Evolutionary conservation across 169 alveolate species (phyloP), one percentile per base, ranked within the genome.

Genomic region (Plasmodium sp.): DNA sequence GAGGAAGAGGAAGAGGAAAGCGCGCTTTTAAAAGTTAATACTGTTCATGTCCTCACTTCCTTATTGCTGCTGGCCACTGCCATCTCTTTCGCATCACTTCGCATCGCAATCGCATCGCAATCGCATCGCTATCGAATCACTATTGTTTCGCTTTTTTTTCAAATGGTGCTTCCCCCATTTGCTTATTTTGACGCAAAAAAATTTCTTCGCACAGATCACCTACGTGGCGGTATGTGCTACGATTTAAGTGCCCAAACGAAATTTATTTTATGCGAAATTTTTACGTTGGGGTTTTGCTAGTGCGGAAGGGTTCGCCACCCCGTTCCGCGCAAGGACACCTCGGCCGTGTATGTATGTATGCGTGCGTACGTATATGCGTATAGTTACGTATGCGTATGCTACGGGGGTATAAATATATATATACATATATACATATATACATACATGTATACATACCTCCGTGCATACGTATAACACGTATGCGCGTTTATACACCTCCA

Each of bases 301-400:
- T 31, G 77, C 77, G n/a, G 77, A 31, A 67, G 77, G 72, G 77
- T 22, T 67, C 77, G 39, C 77, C 77, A 67, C 39, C 77, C 43
- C 33, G 39, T 67, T 67, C 39, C 9, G 39, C 39, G 77, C 39
- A 67, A 67, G 77, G 43, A 67, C 77, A 67, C 39, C n/a, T 67
- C 6, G 36, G 39, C 9, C 39, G 39, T n/a, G 39, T 67, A 67
- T 67, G 39, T 67, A 67, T 67, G n/a, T 0, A 1, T 62, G 3
- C 34, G 1, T 67, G 27, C n/a, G 39, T 67, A 67, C n/a, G 22
- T 62, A 22, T 22, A 22, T 22, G 27, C 27, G 27, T 22, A 67
- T 62, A 27, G 2, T 27, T 67, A 67, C 77, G n/a, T 67, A 67
- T 27, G n/a, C 41, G 31, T 62, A 18, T 62, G 77, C 75, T 12